Base-by-base conservation (phyloP, 352 stramenopile genomes). In the Sclerospora graminicola region DNA sequence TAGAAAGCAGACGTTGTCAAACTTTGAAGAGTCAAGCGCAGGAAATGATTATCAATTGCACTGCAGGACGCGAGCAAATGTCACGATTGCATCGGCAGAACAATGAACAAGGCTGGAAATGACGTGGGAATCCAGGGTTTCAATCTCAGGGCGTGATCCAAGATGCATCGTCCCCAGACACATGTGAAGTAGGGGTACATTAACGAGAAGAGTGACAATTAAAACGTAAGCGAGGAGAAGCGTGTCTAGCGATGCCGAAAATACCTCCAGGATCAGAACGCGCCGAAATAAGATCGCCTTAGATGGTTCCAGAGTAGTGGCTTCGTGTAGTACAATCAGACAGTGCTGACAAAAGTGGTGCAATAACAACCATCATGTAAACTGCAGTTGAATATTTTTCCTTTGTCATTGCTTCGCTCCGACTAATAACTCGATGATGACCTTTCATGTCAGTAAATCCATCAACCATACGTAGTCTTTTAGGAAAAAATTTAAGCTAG, bases 11-110 rank as follows among this genome's bases (percentile, higher is more conserved):
- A 41, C 57, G 8, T 85, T 85, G 34, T 81, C 76, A 11, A 61
- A 78, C 42, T 72, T 84, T 45, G 73, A 83, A 48, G 77, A 69
- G 33, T 80, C 79, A 33, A 81, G 48, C 85, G 31, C 68, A 84
- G 39, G 64, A 84, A 52, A 88, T 88, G 76, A 85, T 88, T 42
- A 70, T 70, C 20, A 71, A 85, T 18, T 72, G 76, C 44, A 88
- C 76, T 2, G 76, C 76, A 0, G 68, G 68, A 8, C 56, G 57
- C 2, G 76, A 88, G 34, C 76, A 88, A 48, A 76, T 83, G 67
- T 54, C 83, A 33, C 69, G 70, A 0, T 48, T 88, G 13, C 66
- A 67, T 15, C 69, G 74, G 8, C 76, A 88, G 45, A 60, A 65
- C 11, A 77, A 83, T 26, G 76, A 85, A 33, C 46, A 57, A 10